Base-by-base conservation (phyloP, 1,139 yeast species). In the Yamadazyma epiphylla region DNA sequence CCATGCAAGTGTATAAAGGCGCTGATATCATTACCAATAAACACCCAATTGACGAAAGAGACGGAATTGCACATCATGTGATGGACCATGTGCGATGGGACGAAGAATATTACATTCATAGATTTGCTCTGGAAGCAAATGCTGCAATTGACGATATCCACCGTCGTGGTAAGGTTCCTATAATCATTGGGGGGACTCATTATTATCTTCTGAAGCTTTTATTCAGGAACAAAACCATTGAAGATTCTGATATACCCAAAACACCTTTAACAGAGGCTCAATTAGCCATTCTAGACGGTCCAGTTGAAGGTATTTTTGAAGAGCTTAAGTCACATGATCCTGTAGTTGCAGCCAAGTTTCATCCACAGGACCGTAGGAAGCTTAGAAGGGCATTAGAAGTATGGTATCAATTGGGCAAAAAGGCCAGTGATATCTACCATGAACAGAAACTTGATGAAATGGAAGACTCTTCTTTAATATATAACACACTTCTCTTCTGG, bases 161-260 rank as follows among this genome's bases (percentile, higher is more conserved):
- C 63, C 37, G 52, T 0, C 53, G 82, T 22, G 86, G 86, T 0
- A 88, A 87, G 46, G 48, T 83, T 1, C 97, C 99, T 0, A 83
- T 91, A 5, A 58, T 94, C 0, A 89, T 91, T 2, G 99, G 99
- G 3, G 99, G 99, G 0, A 91, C 98, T 0, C 96, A 89, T 51
- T 91, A 91, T 52, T 91, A 91, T 52, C 63, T 88, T 24, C 96
- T 85, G 52, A 76, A 84, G 12, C 59, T 87, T 2, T 53, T 94
- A 12, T 87, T 89, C 49, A 66, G 72, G 30, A 83, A 85, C 45
- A 77, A 80, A 41, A 80, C 86, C 0, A 58, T 74, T 5, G 62
- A 60, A 6, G 53, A 55, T 7, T 46, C 57, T 45, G 44, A 39
- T 30, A 36, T 30, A 22, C 15, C 29, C 19, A 27, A 25, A 26